Conservation (phyloP, 345 rosid genomes). For the Limnanthes douglasii region DNA sequence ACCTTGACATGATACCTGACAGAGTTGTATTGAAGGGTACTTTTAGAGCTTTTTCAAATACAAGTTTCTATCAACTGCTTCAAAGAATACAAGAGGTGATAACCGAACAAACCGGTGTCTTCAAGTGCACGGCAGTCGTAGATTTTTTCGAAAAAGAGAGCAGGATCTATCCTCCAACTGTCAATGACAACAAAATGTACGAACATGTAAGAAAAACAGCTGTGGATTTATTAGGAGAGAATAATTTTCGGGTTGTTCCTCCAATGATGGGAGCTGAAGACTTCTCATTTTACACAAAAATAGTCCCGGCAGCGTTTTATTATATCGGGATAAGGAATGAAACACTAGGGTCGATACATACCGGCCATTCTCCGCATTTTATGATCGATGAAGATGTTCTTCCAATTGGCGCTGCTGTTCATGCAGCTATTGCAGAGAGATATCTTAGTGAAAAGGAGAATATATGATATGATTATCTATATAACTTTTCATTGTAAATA, state of each 20-base stretch:
- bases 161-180: constrained; percentile 60
- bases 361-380: constrained; percentile 67
- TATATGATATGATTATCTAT: no score
- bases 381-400: constrained; percentile 82
- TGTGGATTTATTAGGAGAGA: constrained; percentile 33
- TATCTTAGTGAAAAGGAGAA: constrained; percentile 47
- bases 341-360: constrained; percentile 49
- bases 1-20: constrained; percentile 31
- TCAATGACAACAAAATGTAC: constrained; percentile 41
- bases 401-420: constrained; percentile 66
- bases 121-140: constrained; percentile 41
- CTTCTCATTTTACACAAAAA: constrained; percentile 62
- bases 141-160: constrained; percentile 58
- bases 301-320: constrained; percentile 61
- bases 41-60: constrained; percentile 64
- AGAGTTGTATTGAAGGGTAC: constrained; percentile 60
- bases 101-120: constrained; percentile 44
- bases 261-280: constrained; percentile 95
- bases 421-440: constrained; percentile 75
- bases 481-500: no score
- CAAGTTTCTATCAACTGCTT: constrained; percentile 51
- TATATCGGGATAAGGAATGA: constrained; percentile 78
- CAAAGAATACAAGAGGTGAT: constrained; percentile 57
- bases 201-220: constrained; percentile 68
- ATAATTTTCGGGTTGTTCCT: constrained; percentile 41